A percentile compares a stretch with the other conserved stretches of the same genome.
Evolutionary conservation across 2,329 filamentous ascomycete genomes (phyloP).

Genomic region (Tricladium varicosporioides): DNA sequence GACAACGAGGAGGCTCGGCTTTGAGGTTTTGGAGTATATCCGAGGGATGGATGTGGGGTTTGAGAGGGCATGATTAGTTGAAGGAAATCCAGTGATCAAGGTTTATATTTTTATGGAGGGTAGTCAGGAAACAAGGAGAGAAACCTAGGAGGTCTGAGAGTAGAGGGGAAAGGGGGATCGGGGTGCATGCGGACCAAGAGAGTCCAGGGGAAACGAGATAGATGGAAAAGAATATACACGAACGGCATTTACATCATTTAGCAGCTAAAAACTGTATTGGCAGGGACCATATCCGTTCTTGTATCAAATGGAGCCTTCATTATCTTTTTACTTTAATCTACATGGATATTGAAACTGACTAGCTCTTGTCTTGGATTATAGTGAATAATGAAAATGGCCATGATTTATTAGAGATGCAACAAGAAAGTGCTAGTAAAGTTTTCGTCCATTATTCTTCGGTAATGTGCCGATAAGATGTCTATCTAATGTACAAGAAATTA

Average conservation of each 20-base stretch:
- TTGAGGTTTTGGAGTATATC: slow-evolving; percentile 86
- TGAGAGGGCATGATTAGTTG: slow-evolving; percentile 5
- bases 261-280: background rate
- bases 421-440: too few species aligned
- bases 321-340: background rate
- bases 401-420: too few species aligned
- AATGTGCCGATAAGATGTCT: too few species aligned
- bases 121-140: too few species aligned
- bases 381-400: too few species aligned
- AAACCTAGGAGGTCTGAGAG: too few species aligned
- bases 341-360: background rate
- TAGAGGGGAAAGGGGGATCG: too few species aligned
- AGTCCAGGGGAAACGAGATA: too few species aligned
- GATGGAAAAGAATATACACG: too few species aligned
- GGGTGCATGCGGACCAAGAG: too few species aligned
- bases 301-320: background rate
- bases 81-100: background rate
- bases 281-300: background rate
- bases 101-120: background rate
- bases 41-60: slow-evolving; percentile 26
- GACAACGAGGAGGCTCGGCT: slow-evolving; percentile 71
- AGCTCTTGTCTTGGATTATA: too few species aligned
- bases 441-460: too few species aligned
- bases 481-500: background rate
- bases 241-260: background rate